Conservation (phyloP, 1,139 yeast species). For the Arxiozyma bovina region DNA sequence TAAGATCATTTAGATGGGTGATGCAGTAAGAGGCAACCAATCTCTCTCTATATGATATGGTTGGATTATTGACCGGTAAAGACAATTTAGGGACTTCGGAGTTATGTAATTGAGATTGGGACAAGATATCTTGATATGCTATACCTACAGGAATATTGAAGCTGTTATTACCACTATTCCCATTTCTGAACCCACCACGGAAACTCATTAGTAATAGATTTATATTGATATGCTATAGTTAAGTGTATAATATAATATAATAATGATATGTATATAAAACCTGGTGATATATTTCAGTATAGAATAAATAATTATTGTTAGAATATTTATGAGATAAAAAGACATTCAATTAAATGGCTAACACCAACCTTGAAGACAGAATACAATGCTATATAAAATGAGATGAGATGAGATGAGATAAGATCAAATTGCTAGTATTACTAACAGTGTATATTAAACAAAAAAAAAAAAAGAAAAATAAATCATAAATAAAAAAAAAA, state of each 20-base stretch:
- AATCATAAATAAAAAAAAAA: too few relatives aligned
- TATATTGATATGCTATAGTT: neutral
- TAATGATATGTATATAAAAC: too few relatives aligned
- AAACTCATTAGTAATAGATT: conserved; percentile 33
- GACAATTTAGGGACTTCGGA: conserved; percentile 31
- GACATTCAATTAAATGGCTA: too few relatives aligned
- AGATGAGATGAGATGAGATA: conserved; percentile 1
- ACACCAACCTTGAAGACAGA: too few relatives aligned
- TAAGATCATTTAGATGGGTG: conserved; percentile 47
- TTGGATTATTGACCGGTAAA: conserved; percentile 65
- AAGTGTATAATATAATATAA: neutral
- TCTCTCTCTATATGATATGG: conserved; percentile 43
- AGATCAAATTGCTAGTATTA: too few relatives aligned
- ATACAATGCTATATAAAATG: too few relatives aligned
- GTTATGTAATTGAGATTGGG: conserved; percentile 24
- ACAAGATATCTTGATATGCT: conserved; percentile 50
- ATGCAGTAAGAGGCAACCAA: conserved; percentile 58
- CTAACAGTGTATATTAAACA: too few relatives aligned
- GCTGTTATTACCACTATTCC: conserved; percentile 24
- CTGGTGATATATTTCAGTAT: too few relatives aligned
- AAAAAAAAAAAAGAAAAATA: too few relatives aligned
- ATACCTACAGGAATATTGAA: conserved; percentile 54
- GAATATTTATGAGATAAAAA: too few relatives aligned
- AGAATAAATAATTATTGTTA: too few relatives aligned
- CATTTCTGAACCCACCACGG: conserved; percentile 32